Conservation (phyloP, 495 filamentous ascomycete genomes). For the Neurospora discreta region DNA sequence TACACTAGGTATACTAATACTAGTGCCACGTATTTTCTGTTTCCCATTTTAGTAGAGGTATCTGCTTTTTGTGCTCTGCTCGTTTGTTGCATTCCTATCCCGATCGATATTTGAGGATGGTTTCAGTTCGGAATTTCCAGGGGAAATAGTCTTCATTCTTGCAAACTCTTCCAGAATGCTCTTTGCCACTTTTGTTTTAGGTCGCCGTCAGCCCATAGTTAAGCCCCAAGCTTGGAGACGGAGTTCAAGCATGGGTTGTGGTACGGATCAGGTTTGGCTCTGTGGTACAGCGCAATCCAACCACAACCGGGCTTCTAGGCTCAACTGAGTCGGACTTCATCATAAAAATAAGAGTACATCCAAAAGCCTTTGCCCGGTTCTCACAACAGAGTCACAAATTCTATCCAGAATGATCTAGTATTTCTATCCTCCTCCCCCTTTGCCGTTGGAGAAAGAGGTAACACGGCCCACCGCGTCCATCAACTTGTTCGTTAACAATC, state of each 20-base stretch:
- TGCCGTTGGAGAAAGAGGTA: not conserved
- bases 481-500: not conserved
- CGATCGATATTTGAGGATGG: not conserved
- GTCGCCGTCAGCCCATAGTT: not conserved
- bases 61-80: not conserved
- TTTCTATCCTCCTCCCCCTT: not conserved
- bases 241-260: not conserved
- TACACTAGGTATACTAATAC: too few species aligned
- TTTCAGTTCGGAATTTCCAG: not conserved
- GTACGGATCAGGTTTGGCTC: not conserved
- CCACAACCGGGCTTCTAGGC: not conserved
- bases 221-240: not conserved
- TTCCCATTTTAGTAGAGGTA: not conserved
- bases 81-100: not conserved
- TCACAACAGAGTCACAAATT: not conserved
- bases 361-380: not conserved
- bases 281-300: not conserved
- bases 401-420: not conserved
- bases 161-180: not conserved
- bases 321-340: not conserved
- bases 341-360: not conserved
- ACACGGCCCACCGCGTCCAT: not conserved
- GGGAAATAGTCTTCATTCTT: not conserved
- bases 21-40: too few species aligned
- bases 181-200: not conserved